Evolutionary conservation across 495 filamentous ascomycete species (phyloP).

Genomic region (Penicillium arizonense): DNA sequence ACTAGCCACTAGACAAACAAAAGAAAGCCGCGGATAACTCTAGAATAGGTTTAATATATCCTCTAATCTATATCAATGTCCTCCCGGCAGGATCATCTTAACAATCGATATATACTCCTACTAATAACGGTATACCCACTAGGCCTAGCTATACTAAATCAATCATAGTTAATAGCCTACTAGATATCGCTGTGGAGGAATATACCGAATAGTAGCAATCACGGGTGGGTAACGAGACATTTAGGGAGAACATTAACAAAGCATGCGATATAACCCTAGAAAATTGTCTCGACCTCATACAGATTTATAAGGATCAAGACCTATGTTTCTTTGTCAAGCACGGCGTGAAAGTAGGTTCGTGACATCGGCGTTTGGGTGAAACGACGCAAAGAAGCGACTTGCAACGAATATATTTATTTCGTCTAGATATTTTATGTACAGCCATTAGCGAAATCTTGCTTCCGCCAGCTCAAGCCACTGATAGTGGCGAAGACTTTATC

Average conservation of each 20-base stretch:
- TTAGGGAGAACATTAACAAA: slow-evolving; percentile 14
- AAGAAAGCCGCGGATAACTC: neutral
- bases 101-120: neutral
- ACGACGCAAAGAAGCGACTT: too few relatives aligned
- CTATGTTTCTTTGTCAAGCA: slow-evolving; percentile 14
- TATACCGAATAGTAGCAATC: slow-evolving; percentile 19
- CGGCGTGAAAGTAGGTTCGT: slow-evolving; percentile 3
- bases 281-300: slow-evolving; percentile 18
- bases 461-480: too few relatives aligned
- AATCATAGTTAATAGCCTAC: neutral
- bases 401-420: too few relatives aligned
- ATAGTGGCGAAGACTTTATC: too few relatives aligned
- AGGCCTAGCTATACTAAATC: neutral
- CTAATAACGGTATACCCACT: neutral
- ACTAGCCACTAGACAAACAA: neutral
- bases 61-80: neutral
- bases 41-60: neutral
- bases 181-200: slow-evolving; percentile 13
- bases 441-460: too few relatives aligned
- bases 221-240: slow-evolving; percentile 10
- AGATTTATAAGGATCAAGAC: slow-evolving; percentile 20
- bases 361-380: too few relatives aligned
- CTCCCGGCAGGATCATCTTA: slow-evolving; percentile 1
- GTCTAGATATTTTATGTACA: too few relatives aligned
- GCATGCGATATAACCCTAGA: slow-evolving; percentile 10